Percentiles rank a stretch among this genome's conserved stretches.
Evolutionary conservation across 2,329 filamentous ascomycete species (phyloP).

Genomic region (Neopestalotiopsis sp.): DNA sequence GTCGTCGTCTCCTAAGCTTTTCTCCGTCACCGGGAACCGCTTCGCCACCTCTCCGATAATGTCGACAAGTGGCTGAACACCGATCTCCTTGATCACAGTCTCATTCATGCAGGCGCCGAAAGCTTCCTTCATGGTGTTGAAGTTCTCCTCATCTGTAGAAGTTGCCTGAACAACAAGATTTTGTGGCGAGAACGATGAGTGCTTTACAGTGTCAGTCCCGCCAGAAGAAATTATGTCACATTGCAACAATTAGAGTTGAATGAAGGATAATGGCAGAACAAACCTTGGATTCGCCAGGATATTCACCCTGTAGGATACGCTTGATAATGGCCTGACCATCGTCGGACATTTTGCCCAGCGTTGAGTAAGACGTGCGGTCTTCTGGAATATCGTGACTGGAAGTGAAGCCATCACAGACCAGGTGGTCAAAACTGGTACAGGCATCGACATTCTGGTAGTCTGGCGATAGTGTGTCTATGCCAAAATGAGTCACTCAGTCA

Average conservation of each 20-base stretch:
- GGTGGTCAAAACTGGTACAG: slow-evolving; percentile 71
- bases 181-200: slow-evolving; percentile 53
- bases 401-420: slow-evolving; percentile 71
- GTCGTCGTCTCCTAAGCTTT: slow-evolving; percentile 25
- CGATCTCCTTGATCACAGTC: slow-evolving; percentile 57
- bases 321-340: slow-evolving; percentile 62
- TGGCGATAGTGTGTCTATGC: slow-evolving; percentile 59
- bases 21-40: slow-evolving; percentile 44
- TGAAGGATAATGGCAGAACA: slow-evolving; percentile 23
- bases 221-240: not conserved
- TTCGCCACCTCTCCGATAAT: slow-evolving; percentile 58
- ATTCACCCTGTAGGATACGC: slow-evolving; percentile 66
- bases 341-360: slow-evolving; percentile 65
- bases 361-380: slow-evolving; percentile 66
- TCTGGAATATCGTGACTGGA: slow-evolving; percentile 67
- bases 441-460: slow-evolving; percentile 68
- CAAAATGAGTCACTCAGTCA: slow-evolving; percentile 17
- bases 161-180: slow-evolving; percentile 40
- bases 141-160: slow-evolving; percentile 64
- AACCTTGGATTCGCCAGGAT: slow-evolving; percentile 47
- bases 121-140: slow-evolving; percentile 66
- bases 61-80: slow-evolving; percentile 58
- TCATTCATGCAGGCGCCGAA: slow-evolving; percentile 73
- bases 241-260: not conserved
- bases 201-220: slow-evolving; percentile 36